phyloP scores from a whole-genome alignment of 1,284 basidiomycete genomes.

The Apiotrichum veenhuisii region DNA sequence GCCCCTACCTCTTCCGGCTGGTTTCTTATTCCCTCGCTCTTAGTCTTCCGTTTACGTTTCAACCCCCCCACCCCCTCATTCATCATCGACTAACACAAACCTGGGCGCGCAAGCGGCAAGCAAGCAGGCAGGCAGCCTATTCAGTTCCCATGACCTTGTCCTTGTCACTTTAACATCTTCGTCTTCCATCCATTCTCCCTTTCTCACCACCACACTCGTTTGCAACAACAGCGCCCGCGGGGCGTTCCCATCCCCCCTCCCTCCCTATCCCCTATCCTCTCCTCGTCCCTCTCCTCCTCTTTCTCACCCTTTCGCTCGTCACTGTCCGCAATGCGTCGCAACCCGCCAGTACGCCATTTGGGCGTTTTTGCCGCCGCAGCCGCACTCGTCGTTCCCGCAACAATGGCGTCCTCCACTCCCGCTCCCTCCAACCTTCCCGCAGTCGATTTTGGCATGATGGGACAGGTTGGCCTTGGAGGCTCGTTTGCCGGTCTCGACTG shows the following conservation, averaged over 20 bases:
- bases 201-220: slow-evolving; percentile 6
- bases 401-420: slow-evolving; percentile 26
- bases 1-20: no score
- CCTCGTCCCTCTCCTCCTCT: background rate
- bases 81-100: no score
- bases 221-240: slow-evolving; percentile 3
- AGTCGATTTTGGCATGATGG: slow-evolving; percentile 88
- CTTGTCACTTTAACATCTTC: background rate
- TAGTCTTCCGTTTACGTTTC: no score
- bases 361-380: slow-evolving; percentile 18
- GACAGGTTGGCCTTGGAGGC: slow-evolving; percentile 78
- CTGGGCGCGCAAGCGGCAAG: no score
- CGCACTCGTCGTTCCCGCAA: slow-evolving; percentile 17
- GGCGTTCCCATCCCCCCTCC: background rate
- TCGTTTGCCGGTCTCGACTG: slow-evolving; percentile 75
- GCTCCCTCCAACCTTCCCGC: slow-evolving; percentile 64
- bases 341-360: slow-evolving; percentile 25
- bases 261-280: background rate
- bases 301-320: background rate
- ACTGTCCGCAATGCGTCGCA: slow-evolving; percentile 17
- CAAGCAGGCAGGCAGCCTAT: no score
- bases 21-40: no score
- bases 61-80: no score
- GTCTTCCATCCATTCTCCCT: background rate
- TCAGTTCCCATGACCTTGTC: background rate